Evolutionary conservation across 2,329 filamentous ascomycete genomes (phyloP).

Genomic region (Colletotrichum noveboracense): DNA sequence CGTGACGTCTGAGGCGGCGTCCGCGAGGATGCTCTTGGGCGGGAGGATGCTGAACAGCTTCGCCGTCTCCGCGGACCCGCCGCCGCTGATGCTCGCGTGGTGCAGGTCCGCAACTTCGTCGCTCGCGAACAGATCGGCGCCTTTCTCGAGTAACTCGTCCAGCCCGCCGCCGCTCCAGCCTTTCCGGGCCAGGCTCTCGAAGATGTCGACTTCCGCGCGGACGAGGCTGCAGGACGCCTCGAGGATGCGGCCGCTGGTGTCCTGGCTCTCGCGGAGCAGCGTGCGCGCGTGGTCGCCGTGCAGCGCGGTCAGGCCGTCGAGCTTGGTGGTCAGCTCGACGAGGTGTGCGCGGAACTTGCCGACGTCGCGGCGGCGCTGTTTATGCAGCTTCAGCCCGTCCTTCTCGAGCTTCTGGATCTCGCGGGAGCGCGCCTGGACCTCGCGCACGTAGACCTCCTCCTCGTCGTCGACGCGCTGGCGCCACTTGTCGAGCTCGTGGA

Average conservation of each 20-base stretch:
- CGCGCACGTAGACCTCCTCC: constrained; percentile 62
- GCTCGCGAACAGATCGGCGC: constrained; percentile 63
- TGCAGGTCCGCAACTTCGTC: constrained; percentile 36
- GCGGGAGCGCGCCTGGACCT: constrained; percentile 57
- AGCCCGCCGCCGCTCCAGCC: constrained; percentile 72
- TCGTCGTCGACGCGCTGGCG: constrained; percentile 68
- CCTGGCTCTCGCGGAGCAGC: constrained; percentile 67
- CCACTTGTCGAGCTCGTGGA: constrained; percentile 74
- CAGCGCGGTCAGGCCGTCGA: constrained; percentile 66
- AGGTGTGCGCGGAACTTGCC: constrained; percentile 66
- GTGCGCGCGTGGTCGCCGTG: constrained; percentile 66
- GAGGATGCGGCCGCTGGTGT: constrained; percentile 66
- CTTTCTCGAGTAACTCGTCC: constrained; percentile 69
- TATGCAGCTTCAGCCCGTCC: constrained; percentile 67
- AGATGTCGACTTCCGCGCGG: constrained; percentile 73
- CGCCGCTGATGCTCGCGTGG: constrained; percentile 27
- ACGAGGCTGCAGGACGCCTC: constrained; percentile 71
- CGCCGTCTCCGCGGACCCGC: constrained; percentile 35
- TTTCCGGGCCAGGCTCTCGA: constrained; percentile 69
- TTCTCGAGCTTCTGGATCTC: constrained; percentile 71
- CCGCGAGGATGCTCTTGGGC: constrained; percentile 67
- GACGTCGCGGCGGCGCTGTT: constrained; percentile 65
- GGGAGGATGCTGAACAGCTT: constrained; percentile 71
- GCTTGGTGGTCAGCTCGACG: constrained; percentile 64
- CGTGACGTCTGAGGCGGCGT: constrained; percentile 46